Base-by-base conservation (phyloP, 306 rosid species). In the Erythrophleum fordii region DNA sequence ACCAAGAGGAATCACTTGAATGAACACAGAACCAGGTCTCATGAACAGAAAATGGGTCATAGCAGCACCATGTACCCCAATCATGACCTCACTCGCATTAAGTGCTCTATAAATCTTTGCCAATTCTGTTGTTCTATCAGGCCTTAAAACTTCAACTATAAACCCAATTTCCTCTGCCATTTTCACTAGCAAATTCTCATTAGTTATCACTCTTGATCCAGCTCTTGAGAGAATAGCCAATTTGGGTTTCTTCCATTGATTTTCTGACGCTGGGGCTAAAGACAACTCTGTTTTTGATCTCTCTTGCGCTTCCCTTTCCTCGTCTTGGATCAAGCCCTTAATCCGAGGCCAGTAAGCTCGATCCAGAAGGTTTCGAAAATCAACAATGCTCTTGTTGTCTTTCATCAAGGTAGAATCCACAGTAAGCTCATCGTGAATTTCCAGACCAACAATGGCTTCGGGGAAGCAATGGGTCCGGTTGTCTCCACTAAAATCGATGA, bases 31-130 rank as follows among this genome's bases (percentile, higher is more conserved):
- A 2, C 85, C 81, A 17, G 98, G 97, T 72, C 80, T 93, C 93
- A 96, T 60, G 79, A 96, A 96, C 41, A 96, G 31, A 48, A 87
- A 92, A 76, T 96, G 99, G 2, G 99, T 96, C 99, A 96, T 89
- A 18, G 99, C 99, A 8, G 99, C 99, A 8, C 99, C 99, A 82
- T 96, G 99, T 12, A 92, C 98, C 7, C 99, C 99, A 66, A 96
- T 62, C 98, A 96, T 88, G 6, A 86, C 94, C 84, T 96, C 97
- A 78, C 97, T 93, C 37, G 76, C 84, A 84, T 93, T 93, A 0
- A 96, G 89, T 22, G 59, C 85, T 34, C 89, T 72, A 62, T 96
- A 96, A 48, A 92, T 87, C 88, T 88, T 93, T 16, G 99, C 98
- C 74, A 96, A 29, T 84, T 96, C 99, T 39, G 98, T 80, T 20